These are phyloP conservation scores for Aegilops umbellulata DNA, from an alignment of 176 grass and related monocot species.

Conservation along the genomic window DNA sequence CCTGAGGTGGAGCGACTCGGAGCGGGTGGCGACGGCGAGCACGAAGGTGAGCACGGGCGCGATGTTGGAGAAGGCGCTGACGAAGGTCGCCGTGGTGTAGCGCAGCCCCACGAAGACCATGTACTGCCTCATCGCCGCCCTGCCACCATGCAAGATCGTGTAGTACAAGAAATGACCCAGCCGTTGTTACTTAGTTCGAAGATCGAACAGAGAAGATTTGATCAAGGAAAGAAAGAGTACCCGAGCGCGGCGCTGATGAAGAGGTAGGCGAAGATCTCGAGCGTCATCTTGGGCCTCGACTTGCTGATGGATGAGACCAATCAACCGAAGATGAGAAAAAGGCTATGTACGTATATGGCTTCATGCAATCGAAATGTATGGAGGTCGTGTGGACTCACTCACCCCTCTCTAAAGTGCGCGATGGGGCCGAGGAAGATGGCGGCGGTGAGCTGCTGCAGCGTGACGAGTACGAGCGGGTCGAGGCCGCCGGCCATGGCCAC, in stretches of 20 bases:
- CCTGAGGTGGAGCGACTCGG: slow-evolving; percentile 59
- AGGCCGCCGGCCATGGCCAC: slow-evolving; percentile 65
- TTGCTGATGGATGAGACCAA: slow-evolving; percentile 45
- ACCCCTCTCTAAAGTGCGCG: slow-evolving; percentile 67
- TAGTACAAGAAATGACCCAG: too few species aligned
- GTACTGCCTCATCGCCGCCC: slow-evolving; percentile 77
- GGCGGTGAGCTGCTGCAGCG: slow-evolving; percentile 63
- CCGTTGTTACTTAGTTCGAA: too few species aligned
- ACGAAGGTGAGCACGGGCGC: slow-evolving; percentile 80
- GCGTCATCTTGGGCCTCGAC: slow-evolving; percentile 72
- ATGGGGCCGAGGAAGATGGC: slow-evolving; percentile 70
- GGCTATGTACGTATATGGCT: too few species aligned
- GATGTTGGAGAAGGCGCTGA: slow-evolving; percentile 81
- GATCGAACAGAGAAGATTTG: too few species aligned
- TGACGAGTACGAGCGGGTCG: slow-evolving; percentile 69
- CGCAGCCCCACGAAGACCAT: slow-evolving; percentile 61
- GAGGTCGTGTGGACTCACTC: background rate
- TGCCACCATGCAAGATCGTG: slow-evolving; percentile 21
- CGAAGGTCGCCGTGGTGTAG: slow-evolving; percentile 74
- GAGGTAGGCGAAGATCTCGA: slow-evolving; percentile 68
- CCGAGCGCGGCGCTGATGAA: slow-evolving; percentile 74
- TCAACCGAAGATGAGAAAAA: background rate
- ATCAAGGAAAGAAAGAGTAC: slow-evolving; percentile 18
- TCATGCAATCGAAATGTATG: background rate
- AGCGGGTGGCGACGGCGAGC: slow-evolving; percentile 52